These are phyloP conservation scores for Puccinia hordei DNA, from an alignment of 1,284 basidiomycete genomes.

Conservation along the genomic window DNA sequence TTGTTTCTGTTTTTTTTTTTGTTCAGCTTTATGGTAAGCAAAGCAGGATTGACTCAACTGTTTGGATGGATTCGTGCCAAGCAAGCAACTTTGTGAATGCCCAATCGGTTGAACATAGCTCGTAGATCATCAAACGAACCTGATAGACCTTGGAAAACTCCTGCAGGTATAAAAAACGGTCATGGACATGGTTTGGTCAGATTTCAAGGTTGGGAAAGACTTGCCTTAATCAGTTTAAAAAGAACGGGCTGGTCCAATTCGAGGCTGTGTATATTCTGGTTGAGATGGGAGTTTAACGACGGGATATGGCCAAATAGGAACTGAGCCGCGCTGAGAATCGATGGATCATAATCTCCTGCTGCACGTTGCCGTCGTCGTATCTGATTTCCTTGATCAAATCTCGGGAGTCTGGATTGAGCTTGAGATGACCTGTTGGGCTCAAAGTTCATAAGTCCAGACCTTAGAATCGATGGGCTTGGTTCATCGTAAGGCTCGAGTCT, in stretches of 20 bases:
- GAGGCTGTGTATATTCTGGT: neutral
- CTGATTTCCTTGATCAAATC: neutral
- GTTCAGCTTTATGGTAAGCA: neutral
- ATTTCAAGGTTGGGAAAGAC: neutral
- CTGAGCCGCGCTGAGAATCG: neutral
- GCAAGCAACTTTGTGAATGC: neutral
- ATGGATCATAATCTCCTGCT: neutral
- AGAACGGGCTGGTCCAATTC: neutral
- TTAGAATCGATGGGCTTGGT: neutral
- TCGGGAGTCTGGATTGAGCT: neutral
- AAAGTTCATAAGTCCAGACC: slow-evolving; percentile 17
- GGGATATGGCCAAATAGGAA: slow-evolving; percentile 14
- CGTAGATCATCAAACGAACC: slow-evolving; percentile 16
- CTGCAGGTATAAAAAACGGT: neutral
- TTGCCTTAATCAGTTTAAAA: neutral
- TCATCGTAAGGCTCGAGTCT: neutral
- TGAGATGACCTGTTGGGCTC: slow-evolving; percentile 19
- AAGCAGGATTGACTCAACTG: neutral
- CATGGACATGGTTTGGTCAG: neutral
- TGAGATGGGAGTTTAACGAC: neutral
- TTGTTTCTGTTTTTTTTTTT: neutral
- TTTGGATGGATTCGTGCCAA: slow-evolving; percentile 3
- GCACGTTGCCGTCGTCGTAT: neutral
- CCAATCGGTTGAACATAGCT: neutral
- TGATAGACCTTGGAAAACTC: slow-evolving; percentile 22